Evolutionary conservation across 2,329 filamentous ascomycete genomes (phyloP).

Genomic region (Dothistroma pini): DNA sequence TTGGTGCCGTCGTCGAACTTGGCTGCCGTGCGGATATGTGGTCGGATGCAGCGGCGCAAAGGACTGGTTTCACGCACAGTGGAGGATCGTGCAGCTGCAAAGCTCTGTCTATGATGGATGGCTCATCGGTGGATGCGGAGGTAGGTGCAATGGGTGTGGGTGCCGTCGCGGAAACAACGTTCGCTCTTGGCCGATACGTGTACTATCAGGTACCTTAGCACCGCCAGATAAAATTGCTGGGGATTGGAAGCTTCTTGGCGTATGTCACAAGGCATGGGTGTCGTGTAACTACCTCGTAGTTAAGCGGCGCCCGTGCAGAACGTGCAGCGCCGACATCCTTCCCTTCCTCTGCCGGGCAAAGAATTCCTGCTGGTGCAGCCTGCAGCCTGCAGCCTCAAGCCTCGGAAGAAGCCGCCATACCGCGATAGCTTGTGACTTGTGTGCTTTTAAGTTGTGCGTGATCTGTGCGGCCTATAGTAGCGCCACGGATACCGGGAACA

Average conservation of each 20-base stretch:
- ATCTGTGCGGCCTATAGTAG: too few relatives aligned
- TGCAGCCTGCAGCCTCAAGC: too few relatives aligned
- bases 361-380: slow-evolving; percentile 1
- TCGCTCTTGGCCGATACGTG: background rate
- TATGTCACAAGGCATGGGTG: background rate
- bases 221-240: background rate
- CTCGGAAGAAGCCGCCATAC: background rate
- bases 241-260: background rate
- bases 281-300: too few relatives aligned
- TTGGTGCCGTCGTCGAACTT: background rate
- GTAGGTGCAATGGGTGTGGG: background rate
- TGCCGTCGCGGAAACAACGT: background rate
- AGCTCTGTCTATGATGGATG: background rate
- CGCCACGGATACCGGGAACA: background rate
- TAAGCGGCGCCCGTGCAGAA: background rate
- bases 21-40: background rate
- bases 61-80: background rate
- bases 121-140: background rate
- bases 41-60: background rate
- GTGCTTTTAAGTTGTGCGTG: too few relatives aligned
- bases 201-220: too few relatives aligned
- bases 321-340: slow-evolving; percentile 6
- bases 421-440: background rate
- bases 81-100: background rate
- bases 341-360: slow-evolving; percentile 3